A percentile compares a stretch with the other conserved stretches of the same genome.
phyloP scores from a whole-genome alignment of 208 protist species.

The Crithidia sp. region DNA sequence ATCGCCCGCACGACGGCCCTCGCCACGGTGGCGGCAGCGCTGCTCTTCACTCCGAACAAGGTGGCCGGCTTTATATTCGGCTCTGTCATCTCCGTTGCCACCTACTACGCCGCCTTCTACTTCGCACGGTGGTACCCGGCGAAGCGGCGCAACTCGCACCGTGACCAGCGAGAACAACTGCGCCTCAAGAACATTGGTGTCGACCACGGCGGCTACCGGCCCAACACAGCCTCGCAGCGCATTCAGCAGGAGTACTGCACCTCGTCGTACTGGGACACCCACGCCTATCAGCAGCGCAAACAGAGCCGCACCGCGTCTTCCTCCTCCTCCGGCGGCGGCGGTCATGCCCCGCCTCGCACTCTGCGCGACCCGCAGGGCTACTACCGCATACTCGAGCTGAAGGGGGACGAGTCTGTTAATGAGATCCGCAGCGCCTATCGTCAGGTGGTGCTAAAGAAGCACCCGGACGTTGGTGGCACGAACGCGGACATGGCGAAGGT shows the following conservation, averaged over 20 bases:
- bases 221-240: slow-evolving; percentile 52
- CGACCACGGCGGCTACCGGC: slow-evolving; percentile 62
- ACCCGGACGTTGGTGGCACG: slow-evolving; percentile 87
- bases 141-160: slow-evolving; percentile 58
- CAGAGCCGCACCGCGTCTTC: neutral
- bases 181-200: slow-evolving; percentile 35
- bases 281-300: slow-evolving; percentile 58
- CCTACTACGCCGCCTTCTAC: slow-evolving; percentile 84
- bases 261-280: slow-evolving; percentile 87
- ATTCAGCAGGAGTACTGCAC: slow-evolving; percentile 72
- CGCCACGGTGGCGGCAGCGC: slow-evolving; percentile 20
- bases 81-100: slow-evolving; percentile 35
- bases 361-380: slow-evolving; percentile 70
- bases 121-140: slow-evolving; percentile 56
- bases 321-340: neutral
- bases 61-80: slow-evolving; percentile 61
- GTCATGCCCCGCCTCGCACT: too few relatives aligned
- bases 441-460: slow-evolving; percentile 69
- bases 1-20: slow-evolving; percentile 52
- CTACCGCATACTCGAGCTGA: slow-evolving; percentile 69
- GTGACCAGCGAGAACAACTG: slow-evolving; percentile 45
- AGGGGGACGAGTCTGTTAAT: slow-evolving; percentile 82
- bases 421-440: slow-evolving; percentile 91
- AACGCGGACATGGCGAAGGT: slow-evolving; percentile 69
- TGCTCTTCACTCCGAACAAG: slow-evolving; percentile 77